Base-by-base conservation (phyloP, 495 filamentous ascomycete genomes). In the Cercophora samala region DNA sequence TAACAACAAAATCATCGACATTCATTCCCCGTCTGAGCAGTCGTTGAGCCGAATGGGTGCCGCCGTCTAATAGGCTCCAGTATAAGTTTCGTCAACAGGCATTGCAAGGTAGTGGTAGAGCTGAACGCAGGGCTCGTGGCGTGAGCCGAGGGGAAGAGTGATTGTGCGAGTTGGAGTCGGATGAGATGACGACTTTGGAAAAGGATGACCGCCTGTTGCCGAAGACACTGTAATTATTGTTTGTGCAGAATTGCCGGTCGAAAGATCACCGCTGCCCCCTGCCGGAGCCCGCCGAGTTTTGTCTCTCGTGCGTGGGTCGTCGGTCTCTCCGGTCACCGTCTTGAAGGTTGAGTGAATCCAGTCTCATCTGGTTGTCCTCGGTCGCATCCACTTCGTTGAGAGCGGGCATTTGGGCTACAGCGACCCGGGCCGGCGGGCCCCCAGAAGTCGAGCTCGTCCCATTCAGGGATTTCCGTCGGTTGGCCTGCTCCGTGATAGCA, bases 341-440 rank as follows among this genome's bases (percentile, higher is more conserved):
- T 69, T 93, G 89, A 69, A 97, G 78, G 76, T 93, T 91, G 68
- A 97, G 78, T 29, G 91, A 90, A 78, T 96, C 90, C 64, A 97
- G 80, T 66, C 91, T 85, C 76, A 91, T 89, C 77, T 92, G 89
- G 74, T 88, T 96, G 68, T 97, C 93, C 67, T 93, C 89, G 25
- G 90, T 89, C 2, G 86, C 84, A 73, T 96, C 92, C 37, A 88
- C 83, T 65, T 95, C 91, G 63, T 93, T 84, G 42, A 83, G 65
- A 54, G 79, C 76, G 18, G 80, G 72, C 72, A 84, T 71, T 66
- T 77, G 58, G 37, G 65, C 67, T 15, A 67, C 24, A 13, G 65
- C 58, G 17, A 64, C 46, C 23, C 70, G 68, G 9, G 63, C 56
- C 46, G 74, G 52, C 53, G 67, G 55, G 69, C 68, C 37, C 8